Evolutionary conservation across 2,329 filamentous ascomycete genomes (phyloP).

Genomic region (Penicillium corylophilum): DNA sequence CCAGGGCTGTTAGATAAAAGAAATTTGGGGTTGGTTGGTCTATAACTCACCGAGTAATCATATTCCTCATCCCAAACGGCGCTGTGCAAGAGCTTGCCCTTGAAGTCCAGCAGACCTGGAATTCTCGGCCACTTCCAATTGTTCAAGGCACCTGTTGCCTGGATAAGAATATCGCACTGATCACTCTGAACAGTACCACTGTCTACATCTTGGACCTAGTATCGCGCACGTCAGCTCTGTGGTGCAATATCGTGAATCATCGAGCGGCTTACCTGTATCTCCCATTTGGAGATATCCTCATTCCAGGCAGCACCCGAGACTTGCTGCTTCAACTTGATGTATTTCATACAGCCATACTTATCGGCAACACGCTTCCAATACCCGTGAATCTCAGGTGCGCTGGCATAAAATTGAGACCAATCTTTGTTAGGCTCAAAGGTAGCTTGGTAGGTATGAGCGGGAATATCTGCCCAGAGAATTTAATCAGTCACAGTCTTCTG

Average conservation of each 20-base stretch:
- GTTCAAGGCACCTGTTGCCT: constrained; percentile 42
- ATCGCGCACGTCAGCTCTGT: neutral
- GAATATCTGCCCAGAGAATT: constrained; percentile 40
- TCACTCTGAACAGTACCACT: constrained; percentile 23
- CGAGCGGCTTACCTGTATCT: constrained; percentile 22
- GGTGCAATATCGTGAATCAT: neutral
- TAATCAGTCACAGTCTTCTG: neutral
- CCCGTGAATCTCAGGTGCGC: constrained; percentile 49
- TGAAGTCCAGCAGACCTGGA: constrained; percentile 47
- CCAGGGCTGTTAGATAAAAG: neutral
- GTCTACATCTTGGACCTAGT: constrained; percentile 26
- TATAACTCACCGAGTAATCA: constrained; percentile 30
- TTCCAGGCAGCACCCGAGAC: constrained; percentile 48
- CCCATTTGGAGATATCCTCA: constrained; percentile 32
- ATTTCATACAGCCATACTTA: constrained; percentile 48
- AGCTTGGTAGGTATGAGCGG: constrained; percentile 51
- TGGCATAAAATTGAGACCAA: constrained; percentile 52
- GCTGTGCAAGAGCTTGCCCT: constrained; percentile 47
- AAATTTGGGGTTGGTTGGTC: too few species aligned
- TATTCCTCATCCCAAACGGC: constrained; percentile 44
- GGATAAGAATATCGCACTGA: constrained; percentile 37
- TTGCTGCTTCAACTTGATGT: constrained; percentile 49
- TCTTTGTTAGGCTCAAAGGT: constrained; percentile 50
- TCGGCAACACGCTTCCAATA: constrained; percentile 49
- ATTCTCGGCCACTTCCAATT: constrained; percentile 50